phyloP scores from a whole-genome alignment of 176 grass and related monocot genomes.

The Leersia perrieri region DNA sequence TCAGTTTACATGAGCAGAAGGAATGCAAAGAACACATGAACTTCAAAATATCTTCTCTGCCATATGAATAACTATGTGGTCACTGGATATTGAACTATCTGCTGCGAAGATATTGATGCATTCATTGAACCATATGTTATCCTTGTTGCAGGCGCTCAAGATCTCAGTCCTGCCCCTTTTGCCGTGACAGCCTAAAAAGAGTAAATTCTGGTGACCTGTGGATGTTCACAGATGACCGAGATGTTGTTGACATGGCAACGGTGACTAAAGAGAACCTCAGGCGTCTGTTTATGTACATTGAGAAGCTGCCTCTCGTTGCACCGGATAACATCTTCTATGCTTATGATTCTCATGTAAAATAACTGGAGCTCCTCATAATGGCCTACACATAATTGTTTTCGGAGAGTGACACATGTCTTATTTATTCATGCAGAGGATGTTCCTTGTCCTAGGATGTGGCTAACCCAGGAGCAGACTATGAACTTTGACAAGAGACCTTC shows the following conservation, averaged over 20 bases:
- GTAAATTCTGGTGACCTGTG: conserved; percentile 79
- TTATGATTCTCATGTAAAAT: conserved; percentile 97
- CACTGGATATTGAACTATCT: background rate
- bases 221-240: conserved; percentile 62
- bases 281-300: conserved; percentile 64
- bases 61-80: background rate
- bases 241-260: conserved; percentile 66
- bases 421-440: conserved; percentile 58
- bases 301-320: conserved; percentile 74
- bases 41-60: background rate
- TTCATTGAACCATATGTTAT: background rate
- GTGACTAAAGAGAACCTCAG: conserved; percentile 71
- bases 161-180: conserved; percentile 90
- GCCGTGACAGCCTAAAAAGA: conserved; percentile 77
- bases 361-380: conserved; percentile 26
- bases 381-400: conserved; percentile 35
- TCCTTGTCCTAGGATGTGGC: conserved; percentile 51
- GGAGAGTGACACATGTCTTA: conserved; percentile 36
- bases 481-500: conserved; percentile 9
- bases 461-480: conserved; percentile 38
- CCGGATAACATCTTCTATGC: conserved; percentile 69
- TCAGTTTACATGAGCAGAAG: background rate
- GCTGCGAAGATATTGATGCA: conserved; percentile 12
- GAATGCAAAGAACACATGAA: background rate
- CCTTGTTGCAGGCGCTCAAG: conserved; percentile 65